Evolutionary conservation across 164 flowering plant genomes (phyloP).

Genomic region (grape (Vitis vinifera)): DNA sequence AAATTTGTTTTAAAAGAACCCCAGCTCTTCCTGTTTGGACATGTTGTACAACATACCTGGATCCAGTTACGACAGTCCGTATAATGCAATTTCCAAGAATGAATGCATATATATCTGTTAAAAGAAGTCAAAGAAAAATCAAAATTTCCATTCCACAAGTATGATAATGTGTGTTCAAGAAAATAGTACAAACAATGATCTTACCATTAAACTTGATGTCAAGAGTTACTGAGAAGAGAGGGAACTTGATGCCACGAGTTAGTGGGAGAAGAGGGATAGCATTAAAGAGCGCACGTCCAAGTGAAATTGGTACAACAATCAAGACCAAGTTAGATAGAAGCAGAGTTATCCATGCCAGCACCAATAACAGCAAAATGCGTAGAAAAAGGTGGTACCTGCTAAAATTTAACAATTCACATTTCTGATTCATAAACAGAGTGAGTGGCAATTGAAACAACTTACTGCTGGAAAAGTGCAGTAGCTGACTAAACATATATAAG

Average conservation of each 20-base stretch:
- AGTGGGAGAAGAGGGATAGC: conserved; percentile 59
- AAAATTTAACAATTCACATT: not conserved
- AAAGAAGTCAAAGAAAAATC: not conserved
- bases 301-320: conserved; percentile 56
- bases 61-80: conserved; percentile 59
- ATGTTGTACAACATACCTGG: conserved; percentile 47
- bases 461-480: not conserved
- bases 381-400: conserved; percentile 60
- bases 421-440: not conserved
- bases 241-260: conserved; percentile 58
- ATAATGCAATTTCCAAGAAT: conserved; percentile 60
- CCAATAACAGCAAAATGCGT: conserved; percentile 56
- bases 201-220: conserved; percentile 28
- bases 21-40: conserved; percentile 46
- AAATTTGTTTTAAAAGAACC: conserved; percentile 40
- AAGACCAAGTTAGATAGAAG: conserved; percentile 60
- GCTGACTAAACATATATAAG: not conserved
- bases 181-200: conserved; percentile 1
- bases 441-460: not conserved
- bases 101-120: conserved; percentile 59
- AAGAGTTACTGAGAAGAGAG: not conserved
- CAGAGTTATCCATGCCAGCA: conserved; percentile 70
- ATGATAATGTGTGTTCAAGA: not conserved
- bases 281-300: conserved; percentile 57
- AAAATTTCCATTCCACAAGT: not conserved